phyloP scores from a whole-genome alignment of 2,329 filamentous ascomycete genomes.

The Fusarium transvaalense region DNA sequence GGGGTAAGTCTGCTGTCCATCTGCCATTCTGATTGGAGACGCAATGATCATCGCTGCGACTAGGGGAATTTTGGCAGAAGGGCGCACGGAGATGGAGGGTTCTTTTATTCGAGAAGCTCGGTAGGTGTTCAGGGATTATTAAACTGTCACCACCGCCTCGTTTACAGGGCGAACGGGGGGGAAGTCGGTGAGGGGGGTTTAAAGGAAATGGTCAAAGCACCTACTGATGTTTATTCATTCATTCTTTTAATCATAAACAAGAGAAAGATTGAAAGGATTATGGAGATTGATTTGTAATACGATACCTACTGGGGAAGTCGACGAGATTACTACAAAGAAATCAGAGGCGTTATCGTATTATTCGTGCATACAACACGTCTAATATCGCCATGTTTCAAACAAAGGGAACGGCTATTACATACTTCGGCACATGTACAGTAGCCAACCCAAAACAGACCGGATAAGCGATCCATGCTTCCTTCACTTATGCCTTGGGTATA shows the following conservation, averaged over 20 bases:
- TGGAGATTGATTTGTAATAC: neutral
- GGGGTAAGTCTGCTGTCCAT: conserved; percentile 8
- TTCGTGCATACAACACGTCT: neutral
- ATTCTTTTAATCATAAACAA: neutral
- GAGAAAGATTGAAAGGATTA: neutral
- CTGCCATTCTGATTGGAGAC: conserved; percentile 14
- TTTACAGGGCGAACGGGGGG: conserved; percentile 29
- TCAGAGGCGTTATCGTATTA: neutral
- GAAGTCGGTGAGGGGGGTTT: conserved; percentile 33
- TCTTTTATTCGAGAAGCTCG: conserved; percentile 44
- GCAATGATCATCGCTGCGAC: conserved; percentile 30
- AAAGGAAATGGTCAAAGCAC: conserved; percentile 7
- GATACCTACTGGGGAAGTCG: neutral
- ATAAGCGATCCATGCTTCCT: neutral
- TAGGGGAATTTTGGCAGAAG: conserved; percentile 35
- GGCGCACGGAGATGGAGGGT: conserved; percentile 26
- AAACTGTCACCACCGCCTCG: conserved; percentile 16
- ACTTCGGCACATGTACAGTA: conserved; percentile 1
- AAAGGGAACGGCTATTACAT: neutral
- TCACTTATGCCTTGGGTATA: conserved; percentile 4
- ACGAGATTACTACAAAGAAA: neutral
- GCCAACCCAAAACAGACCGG: neutral
- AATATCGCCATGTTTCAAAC: neutral
- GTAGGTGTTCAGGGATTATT: conserved; percentile 26
- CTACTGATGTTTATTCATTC: neutral